Conservation (phyloP, 805 yeast species). For the Kodamaea kaohsiungensis region DNA sequence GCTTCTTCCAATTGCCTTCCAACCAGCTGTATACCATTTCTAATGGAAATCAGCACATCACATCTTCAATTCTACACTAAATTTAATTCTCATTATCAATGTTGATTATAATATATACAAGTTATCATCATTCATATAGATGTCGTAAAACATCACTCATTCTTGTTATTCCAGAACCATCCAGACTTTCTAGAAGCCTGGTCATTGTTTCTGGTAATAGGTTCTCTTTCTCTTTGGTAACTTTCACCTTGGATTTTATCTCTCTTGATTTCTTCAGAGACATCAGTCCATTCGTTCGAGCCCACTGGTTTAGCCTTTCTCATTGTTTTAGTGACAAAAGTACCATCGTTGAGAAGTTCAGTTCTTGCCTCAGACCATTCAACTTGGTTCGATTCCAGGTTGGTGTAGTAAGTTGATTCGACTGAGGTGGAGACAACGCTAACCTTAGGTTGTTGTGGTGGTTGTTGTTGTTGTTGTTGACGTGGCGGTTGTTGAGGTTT, state of each 20-base stretch:
- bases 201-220: neutral
- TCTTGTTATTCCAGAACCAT: constrained; percentile 25
- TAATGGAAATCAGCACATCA: too few species aligned
- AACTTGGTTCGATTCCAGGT: constrained; percentile 30
- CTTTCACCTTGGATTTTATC: neutral
- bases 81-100: too few species aligned
- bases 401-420: constrained; percentile 24
- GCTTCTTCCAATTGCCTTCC: too few species aligned
- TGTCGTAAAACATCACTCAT: neutral
- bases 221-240: neutral
- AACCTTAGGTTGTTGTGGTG: too few species aligned
- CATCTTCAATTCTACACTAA: neutral
- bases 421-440: constrained; percentile 29
- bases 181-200: constrained; percentile 12
- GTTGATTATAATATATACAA: neutral
- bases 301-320: constrained; percentile 36
- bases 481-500: neutral
- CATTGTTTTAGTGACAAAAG: constrained; percentile 30
- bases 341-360: constrained; percentile 40
- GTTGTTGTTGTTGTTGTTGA: neutral
- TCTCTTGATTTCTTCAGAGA: constrained; percentile 25
- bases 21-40: too few species aligned
- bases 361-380: constrained; percentile 32
- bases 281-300: constrained; percentile 34
- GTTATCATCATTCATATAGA: neutral